These are phyloP conservation scores for Yarrowia porcina DNA, from an alignment of 805 yeast genomes.

Conservation along the genomic window DNA sequence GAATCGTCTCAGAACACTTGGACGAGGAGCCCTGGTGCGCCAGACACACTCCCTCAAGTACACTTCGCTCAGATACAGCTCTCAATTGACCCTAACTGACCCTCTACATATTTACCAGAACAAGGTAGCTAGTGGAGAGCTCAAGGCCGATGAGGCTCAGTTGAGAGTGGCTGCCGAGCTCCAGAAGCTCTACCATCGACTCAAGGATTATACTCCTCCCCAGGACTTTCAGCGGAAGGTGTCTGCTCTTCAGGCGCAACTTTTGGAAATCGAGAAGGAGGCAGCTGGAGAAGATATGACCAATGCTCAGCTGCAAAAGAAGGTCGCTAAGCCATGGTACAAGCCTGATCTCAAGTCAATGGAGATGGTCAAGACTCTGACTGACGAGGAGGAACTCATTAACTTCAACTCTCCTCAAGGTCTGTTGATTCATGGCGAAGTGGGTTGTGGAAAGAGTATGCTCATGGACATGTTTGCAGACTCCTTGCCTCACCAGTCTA, in stretches of 20 bases:
- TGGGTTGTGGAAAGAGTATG: slow-evolving; percentile 73
- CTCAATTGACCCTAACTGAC: slow-evolving; percentile 52
- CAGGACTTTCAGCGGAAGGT: slow-evolving; percentile 46
- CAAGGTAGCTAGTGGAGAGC: slow-evolving; percentile 49
- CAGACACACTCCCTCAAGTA: not conserved
- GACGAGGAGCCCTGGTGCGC: not conserved
- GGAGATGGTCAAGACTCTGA: slow-evolving; percentile 49
- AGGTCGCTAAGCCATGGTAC: slow-evolving; percentile 28
- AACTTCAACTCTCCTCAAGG: slow-evolving; percentile 63
- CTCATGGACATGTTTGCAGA: slow-evolving; percentile 68
- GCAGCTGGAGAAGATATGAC: slow-evolving; percentile 22
- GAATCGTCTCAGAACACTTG: not conserved
- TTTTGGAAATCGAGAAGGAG: slow-evolving; percentile 31
- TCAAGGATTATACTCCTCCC: slow-evolving; percentile 59
- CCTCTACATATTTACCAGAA: slow-evolving; percentile 57
- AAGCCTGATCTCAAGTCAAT: slow-evolving; percentile 28
- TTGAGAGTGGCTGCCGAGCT: slow-evolving; percentile 59
- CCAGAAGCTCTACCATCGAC: slow-evolving; percentile 56
- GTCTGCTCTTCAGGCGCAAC: slow-evolving; percentile 41
- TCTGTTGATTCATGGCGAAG: slow-evolving; percentile 47
- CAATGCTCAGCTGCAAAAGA: slow-evolving; percentile 6
- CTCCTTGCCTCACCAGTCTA: slow-evolving; percentile 59
- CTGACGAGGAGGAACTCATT: slow-evolving; percentile 59
- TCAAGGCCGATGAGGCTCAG: slow-evolving; percentile 57
- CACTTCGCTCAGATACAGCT: not conserved